A percentile compares a stretch with the other conserved stretches of the same genome.
Evolutionary conservation across 164 flowering plant species (phyloP).

Genomic region (Nymphaea colorata): DNA sequence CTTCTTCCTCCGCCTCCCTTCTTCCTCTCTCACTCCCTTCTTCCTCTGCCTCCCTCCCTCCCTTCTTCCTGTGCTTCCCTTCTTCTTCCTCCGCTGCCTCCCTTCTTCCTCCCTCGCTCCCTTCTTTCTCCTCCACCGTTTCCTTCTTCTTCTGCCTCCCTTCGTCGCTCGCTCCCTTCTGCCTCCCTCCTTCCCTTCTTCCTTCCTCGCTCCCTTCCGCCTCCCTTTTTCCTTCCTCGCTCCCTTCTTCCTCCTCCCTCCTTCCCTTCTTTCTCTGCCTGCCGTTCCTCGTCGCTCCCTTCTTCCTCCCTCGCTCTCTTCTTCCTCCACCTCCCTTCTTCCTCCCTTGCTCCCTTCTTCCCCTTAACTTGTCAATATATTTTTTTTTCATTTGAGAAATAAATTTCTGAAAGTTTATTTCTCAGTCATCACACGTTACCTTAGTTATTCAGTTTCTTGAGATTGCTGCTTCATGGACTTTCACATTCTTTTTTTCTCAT

Average conservation of each 20-base stretch:
- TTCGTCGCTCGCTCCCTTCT: neutral
- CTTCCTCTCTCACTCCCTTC: neutral
- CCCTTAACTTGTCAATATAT: too few relatives aligned
- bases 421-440: too few relatives aligned
- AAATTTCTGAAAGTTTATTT: too few relatives aligned
- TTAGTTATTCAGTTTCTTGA: too few relatives aligned
- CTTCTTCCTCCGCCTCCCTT: neutral
- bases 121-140: neutral
- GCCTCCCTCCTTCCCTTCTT: neutral
- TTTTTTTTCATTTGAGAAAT: too few relatives aligned
- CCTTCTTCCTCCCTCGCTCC: neutral
- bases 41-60: too few relatives aligned
- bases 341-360: neutral
- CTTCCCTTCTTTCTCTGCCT: neutral
- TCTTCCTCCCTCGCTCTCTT: neutral
- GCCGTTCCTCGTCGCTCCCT: neutral
- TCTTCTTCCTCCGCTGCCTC: neutral
- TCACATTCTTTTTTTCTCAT: too few relatives aligned
- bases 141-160: too few relatives aligned
- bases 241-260: neutral
- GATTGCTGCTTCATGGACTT: too few relatives aligned
- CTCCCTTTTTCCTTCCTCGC: neutral
- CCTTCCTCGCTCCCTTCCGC: neutral
- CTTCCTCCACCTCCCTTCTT: slow-evolving; percentile 5
- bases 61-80: neutral